Evolutionary conservation across 306 rosid species (phyloP).

Genomic region (Cyamopsis tetragonoloba): DNA sequence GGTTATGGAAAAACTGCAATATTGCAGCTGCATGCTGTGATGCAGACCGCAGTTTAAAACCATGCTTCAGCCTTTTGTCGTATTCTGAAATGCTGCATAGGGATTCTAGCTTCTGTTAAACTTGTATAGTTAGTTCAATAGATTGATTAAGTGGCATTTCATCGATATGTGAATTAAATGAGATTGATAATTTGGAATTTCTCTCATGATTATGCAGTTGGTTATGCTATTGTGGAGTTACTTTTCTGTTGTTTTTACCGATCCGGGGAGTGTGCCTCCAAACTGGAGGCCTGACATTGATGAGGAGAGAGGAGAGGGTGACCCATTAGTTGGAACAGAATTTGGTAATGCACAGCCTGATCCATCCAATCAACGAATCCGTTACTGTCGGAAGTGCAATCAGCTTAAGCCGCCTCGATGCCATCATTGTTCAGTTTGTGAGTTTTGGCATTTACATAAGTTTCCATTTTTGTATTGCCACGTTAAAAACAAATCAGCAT

Average conservation of each 20-base stretch:
- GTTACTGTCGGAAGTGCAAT: slow-evolving; percentile 84
- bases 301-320: slow-evolving; percentile 92
- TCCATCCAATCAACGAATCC: slow-evolving; percentile 52
- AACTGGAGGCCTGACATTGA: slow-evolving; percentile 88
- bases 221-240: slow-evolving; percentile 97
- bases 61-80: background rate
- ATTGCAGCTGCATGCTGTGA: too few species aligned
- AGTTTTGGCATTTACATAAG: slow-evolving; percentile 28
- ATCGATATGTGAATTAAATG: slow-evolving; percentile 5
- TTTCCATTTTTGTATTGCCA: background rate
- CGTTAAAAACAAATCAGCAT: background rate
- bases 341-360: slow-evolving; percentile 45
- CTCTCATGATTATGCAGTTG: slow-evolving; percentile 54
- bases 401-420: slow-evolving; percentile 91
- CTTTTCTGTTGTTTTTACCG: slow-evolving; percentile 88
- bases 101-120: background rate
- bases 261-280: slow-evolving; percentile 90
- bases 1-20: too few species aligned
- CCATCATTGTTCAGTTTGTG: slow-evolving; percentile 99
- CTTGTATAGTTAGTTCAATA: background rate
- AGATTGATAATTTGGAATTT: slow-evolving; percentile 17
- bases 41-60: too few species aligned
- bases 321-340: slow-evolving; percentile 69
- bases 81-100: background rate
- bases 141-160: background rate